These are phyloP conservation scores for Leonotis leonurus DNA, from an alignment of 257 asterid species.

Conservation along the genomic window DNA sequence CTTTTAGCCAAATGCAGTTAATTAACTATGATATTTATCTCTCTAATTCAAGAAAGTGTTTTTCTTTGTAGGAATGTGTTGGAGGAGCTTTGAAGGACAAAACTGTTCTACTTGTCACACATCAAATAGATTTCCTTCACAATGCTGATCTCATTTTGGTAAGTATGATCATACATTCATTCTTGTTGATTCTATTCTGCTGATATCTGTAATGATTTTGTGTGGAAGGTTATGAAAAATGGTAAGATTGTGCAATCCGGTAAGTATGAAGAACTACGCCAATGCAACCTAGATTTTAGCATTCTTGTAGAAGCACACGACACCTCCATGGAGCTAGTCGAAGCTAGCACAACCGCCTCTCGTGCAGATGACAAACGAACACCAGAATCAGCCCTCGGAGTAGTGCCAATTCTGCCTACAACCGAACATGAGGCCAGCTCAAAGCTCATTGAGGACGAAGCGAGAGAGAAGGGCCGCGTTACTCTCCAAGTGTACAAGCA, in stretches of 20 bases:
- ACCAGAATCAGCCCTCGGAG: constrained; percentile 2
- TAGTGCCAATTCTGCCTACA: constrained; percentile 25
- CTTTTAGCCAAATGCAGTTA: no score
- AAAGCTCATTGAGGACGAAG: constrained; percentile 66
- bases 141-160: constrained; percentile 67
- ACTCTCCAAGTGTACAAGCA: constrained; percentile 39
- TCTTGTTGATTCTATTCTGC: not conserved
- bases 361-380: not conserved
- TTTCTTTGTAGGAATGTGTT: constrained; percentile 51
- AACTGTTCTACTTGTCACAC: constrained; percentile 62
- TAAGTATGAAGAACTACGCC: constrained; percentile 39
- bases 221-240: constrained; percentile 51
- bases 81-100: constrained; percentile 52
- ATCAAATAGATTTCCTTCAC: constrained; percentile 70
- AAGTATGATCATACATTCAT: not conserved
- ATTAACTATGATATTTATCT: no score
- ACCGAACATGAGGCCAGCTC: constrained; percentile 24
- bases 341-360: constrained; percentile 10
- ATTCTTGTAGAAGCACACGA: constrained; percentile 72
- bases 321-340: constrained; percentile 56
- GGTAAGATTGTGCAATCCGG: constrained; percentile 72
- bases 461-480: constrained; percentile 61
- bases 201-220: not conserved
- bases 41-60: no score
- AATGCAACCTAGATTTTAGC: constrained; percentile 43